Evolutionary conservation across 257 asterid species (phyloP).

Genomic region (Apocynum venetum): DNA sequence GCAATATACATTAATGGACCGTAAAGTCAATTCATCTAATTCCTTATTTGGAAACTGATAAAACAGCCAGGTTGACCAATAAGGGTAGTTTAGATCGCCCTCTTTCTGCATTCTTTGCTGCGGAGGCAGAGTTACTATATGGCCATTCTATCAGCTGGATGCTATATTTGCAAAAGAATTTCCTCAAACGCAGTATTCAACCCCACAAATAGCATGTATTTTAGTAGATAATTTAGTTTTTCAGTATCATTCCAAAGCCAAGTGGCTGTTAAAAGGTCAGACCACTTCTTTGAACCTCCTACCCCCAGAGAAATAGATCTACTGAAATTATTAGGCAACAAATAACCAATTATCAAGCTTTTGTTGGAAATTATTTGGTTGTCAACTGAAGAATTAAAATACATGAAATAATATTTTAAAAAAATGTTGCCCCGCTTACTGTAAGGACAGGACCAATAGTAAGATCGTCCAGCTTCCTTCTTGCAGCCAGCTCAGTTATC

Average conservation of each 20-base stretch:
- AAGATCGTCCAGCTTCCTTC: slow-evolving; percentile 81
- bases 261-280: background rate
- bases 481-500: slow-evolving; percentile 62
- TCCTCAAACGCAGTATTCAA: background rate
- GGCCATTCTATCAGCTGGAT: background rate
- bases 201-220: background rate
- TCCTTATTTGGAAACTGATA: background rate
- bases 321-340: background rate
- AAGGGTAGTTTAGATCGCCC: too few relatives aligned
- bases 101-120: background rate
- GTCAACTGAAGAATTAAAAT: background rate
- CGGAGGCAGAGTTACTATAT: background rate
- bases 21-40: background rate
- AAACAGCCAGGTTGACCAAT: background rate
- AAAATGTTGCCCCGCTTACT: slow-evolving; percentile 33
- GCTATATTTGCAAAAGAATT: background rate
- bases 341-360: background rate
- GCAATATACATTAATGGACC: too few relatives aligned
- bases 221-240: background rate
- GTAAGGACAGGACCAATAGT: slow-evolving; percentile 96
- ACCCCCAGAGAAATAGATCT: background rate
- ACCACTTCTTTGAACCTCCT: background rate
- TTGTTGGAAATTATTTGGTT: background rate
- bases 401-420: background rate
- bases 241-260: background rate